A percentile compares a stretch with the other conserved stretches of the same genome.
Evolutionary conservation across 2,329 filamentous ascomycete species (phyloP).

Genomic region (Triangularia setosa): DNA sequence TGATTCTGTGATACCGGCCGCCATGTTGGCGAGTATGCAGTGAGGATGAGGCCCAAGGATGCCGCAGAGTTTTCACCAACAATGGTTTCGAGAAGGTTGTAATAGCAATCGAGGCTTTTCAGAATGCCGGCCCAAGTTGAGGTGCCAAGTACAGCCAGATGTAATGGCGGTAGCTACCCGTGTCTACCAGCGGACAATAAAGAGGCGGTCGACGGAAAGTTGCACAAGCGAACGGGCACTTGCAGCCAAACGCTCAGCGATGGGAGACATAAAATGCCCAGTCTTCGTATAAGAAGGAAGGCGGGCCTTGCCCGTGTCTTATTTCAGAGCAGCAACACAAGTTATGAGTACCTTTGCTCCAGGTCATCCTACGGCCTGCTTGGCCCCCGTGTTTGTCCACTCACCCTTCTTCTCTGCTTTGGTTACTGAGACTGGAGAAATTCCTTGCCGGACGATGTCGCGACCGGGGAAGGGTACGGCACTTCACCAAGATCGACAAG

Average conservation of each 20-base stretch:
- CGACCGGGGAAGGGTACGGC: not conserved
- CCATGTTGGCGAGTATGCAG: conserved; percentile 34
- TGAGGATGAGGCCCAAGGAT: not conserved
- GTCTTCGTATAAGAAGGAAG: not conserved
- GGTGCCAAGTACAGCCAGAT: not conserved
- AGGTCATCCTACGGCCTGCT: not conserved
- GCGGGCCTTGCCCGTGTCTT: not conserved
- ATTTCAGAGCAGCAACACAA: not conserved
- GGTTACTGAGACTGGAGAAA: not conserved
- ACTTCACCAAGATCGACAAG: not conserved
- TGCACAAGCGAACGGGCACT: conserved; percentile 6
- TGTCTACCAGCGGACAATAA: not conserved
- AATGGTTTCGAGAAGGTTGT: not conserved
- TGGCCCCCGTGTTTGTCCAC: not conserved
- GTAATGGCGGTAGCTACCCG: not conserved
- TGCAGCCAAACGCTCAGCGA: not conserved
- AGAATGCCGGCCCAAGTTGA: not conserved
- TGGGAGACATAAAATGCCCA: not conserved
- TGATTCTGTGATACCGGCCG: conserved; percentile 35
- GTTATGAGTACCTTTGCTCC: not conserved
- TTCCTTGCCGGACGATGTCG: not conserved
- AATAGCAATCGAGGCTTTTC: not conserved
- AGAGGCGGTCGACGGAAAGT: conserved; percentile 3
- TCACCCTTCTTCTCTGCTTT: not conserved
- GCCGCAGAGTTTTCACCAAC: conserved; percentile 12